These are phyloP conservation scores for Beauveria caledonica DNA, from an alignment of 2,329 filamentous ascomycete genomes.

Conservation along the genomic window DNA sequence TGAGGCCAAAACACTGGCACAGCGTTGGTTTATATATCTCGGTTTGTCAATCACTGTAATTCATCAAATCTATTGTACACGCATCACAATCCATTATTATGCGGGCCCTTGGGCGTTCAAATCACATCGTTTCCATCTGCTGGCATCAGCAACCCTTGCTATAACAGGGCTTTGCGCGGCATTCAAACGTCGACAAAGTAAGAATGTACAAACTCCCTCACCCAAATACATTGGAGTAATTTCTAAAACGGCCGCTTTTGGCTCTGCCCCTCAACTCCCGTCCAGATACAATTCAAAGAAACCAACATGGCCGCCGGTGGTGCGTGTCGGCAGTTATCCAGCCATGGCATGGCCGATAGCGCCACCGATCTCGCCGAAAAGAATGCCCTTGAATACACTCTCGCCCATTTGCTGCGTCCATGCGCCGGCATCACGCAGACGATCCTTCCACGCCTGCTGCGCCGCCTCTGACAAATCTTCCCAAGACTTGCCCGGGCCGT, in stretches of 20 bases:
- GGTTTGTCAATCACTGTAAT: too few species aligned
- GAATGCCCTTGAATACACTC: conserved; percentile 63
- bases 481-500: conserved; percentile 56
- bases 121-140: too few species aligned
- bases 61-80: too few species aligned
- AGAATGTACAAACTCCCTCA: background rate
- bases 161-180: too few species aligned
- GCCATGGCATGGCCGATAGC: conserved; percentile 46
- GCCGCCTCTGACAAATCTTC: conserved; percentile 59
- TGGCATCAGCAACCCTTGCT: too few species aligned
- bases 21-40: too few species aligned
- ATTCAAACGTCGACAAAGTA: too few species aligned
- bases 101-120: too few species aligned
- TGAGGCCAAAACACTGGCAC: too few species aligned
- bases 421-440: conserved; percentile 60
- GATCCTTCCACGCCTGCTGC: conserved; percentile 59
- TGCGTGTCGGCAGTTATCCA: conserved; percentile 19
- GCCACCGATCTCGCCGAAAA: conserved; percentile 67
- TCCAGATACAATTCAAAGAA: background rate
- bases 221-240: background rate
- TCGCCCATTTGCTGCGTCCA: conserved; percentile 78
- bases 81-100: too few species aligned
- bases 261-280: background rate
- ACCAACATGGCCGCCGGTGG: background rate
- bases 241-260: background rate